Evolutionary conservation across 2,329 filamentous ascomycete genomes (phyloP).

Genomic region (Alternaria gaisen): DNA sequence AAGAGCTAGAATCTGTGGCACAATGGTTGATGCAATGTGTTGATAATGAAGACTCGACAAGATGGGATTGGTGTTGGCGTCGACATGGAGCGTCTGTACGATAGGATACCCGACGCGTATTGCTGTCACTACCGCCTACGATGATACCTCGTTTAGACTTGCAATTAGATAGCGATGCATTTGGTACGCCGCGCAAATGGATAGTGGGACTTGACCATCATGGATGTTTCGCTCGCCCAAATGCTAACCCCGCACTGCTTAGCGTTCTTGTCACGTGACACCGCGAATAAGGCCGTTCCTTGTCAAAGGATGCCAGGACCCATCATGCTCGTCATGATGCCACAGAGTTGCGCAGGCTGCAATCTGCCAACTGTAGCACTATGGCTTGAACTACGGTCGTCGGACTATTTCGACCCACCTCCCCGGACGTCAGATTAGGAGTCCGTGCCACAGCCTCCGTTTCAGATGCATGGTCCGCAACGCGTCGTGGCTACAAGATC

Average conservation of each 20-base stretch:
- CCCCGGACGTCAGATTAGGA: conserved; percentile 9
- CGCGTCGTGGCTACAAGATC: conserved; percentile 30
- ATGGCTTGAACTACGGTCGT: not conserved
- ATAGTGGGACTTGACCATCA: not conserved
- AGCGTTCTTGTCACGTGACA: conserved; percentile 6
- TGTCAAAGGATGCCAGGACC: not conserved
- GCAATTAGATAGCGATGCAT: not conserved
- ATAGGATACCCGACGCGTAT: conserved; percentile 21
- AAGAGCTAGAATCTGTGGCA: not conserved
- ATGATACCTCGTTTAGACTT: conserved; percentile 5
- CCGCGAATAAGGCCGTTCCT: conserved; percentile 2
- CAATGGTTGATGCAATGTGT: not conserved
- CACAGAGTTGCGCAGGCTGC: not conserved
- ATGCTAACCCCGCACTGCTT: not conserved
- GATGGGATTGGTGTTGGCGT: not conserved
- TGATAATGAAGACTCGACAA: not conserved
- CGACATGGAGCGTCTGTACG: conserved; percentile 5
- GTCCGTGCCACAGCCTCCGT: conserved; percentile 42
- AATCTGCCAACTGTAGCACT: not conserved
- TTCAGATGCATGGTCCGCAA: conserved; percentile 36
- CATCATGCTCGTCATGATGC: not conserved
- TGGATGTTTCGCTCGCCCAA: not conserved
- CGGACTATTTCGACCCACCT: conserved; percentile 6
- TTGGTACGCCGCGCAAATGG: not conserved
- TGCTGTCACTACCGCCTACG: conserved; percentile 5